These are phyloP conservation scores for Mycena belliarum DNA, from an alignment of 768 basidiomycete species.

Conservation along the genomic window DNA sequence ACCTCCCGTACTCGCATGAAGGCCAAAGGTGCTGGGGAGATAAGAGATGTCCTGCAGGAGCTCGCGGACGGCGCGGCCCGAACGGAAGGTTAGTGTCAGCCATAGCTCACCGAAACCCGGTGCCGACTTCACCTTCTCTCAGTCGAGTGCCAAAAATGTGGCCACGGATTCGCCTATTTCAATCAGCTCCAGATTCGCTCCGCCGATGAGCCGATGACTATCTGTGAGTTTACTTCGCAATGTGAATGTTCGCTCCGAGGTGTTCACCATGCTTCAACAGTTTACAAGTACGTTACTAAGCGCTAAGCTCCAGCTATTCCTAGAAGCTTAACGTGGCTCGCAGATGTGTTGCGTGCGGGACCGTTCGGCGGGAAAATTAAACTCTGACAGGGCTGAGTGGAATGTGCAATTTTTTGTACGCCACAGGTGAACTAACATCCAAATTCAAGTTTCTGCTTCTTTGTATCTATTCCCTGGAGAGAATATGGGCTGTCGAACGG, in stretches of 20 bases:
- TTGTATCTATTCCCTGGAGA: background rate
- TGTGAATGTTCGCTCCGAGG: background rate
- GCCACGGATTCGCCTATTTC: conserved; percentile 15
- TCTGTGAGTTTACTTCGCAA: background rate
- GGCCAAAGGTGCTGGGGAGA: background rate
- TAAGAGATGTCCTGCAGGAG: conserved; percentile 9
- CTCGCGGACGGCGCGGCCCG: conserved; percentile 8
- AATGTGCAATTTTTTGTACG: too few relatives aligned
- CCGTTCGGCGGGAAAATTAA: conserved; percentile 10
- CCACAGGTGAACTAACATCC: background rate
- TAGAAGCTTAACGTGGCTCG: too few relatives aligned
- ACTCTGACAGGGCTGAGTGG: background rate
- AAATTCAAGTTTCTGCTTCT: background rate
- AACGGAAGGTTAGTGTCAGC: conserved; percentile 1
- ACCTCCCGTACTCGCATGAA: conserved; percentile 2
- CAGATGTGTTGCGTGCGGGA: conserved; percentile 10
- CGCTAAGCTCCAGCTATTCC: background rate
- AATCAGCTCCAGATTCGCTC: conserved; percentile 14
- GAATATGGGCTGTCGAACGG: too few relatives aligned
- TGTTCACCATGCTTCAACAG: background rate
- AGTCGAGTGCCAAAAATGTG: conserved; percentile 16
- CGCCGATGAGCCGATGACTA: conserved; percentile 16
- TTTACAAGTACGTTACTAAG: conserved; percentile 6
- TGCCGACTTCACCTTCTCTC: background rate
- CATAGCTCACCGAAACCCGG: background rate